Base-by-base conservation (phyloP, 305 asterid species). In the Plantago rigida region DNA sequence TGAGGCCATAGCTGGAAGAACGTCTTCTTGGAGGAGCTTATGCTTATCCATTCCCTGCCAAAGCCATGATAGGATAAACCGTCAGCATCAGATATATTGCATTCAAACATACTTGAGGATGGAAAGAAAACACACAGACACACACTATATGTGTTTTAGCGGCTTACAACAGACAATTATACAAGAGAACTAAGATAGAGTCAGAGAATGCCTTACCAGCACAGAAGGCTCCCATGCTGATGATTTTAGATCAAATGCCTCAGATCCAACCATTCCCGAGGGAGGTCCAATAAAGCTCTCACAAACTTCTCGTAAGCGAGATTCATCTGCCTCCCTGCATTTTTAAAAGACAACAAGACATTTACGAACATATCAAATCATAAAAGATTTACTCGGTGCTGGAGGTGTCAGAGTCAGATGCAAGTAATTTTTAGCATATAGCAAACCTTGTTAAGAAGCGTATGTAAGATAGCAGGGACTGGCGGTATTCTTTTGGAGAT, bases 201-300 rank as follows among this genome's bases (percentile, higher is more conserved):
- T 36, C 71, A 22, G 44, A 60, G 47, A 7, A 73, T 59, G 73
- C 42, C 94, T 81, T 72, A 92, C 98, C 59, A 92, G 87, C 57
- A 92, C 73, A 59, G 48, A 80, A 19, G 95, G 86, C 56, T 88
- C 95, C 98, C 98, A 92, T 10, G 79, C 75, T 22, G 79, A 75
- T 52, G 75, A 67, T 71, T 71, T 79, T 7, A 45, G 51, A 49
- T 75, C 77, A 19, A 82, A 69, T 46, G 63, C n/a, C 5, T 78
- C 68, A 47, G 78, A 65, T 71, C 78, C 89, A 28, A 73, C 70
- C 92, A 88, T 88, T 65, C 99, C 96, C 14, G 76, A 71, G 6
- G 99, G 99, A 71, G 99, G 99, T 59, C 99, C 99, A 69, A 92
- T 94, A 78, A 88, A 92, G 79, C 79, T 86, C 81, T 88, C 96